Evolutionary conservation across 2,329 filamentous ascomycete species (phyloP).

Genomic region (Colletotrichum horii): DNA sequence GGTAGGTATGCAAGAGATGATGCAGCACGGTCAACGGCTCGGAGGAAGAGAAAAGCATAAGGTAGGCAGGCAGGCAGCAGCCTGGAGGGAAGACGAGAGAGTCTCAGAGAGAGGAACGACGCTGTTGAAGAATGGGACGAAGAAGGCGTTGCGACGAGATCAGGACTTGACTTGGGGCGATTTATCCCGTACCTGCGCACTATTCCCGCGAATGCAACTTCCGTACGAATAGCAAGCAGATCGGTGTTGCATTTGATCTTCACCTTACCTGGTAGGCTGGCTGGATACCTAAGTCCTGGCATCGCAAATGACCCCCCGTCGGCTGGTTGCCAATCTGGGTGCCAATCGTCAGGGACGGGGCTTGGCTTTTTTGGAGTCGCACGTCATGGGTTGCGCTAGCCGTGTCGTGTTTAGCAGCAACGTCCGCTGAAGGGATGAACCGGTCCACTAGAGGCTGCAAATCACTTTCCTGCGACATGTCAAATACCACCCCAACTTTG

Average conservation of each 20-base stretch:
- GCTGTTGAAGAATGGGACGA: not conserved
- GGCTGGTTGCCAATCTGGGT: constrained; percentile 2
- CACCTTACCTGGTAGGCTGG: not conserved
- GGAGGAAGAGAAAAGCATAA: not conserved
- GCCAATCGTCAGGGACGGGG: not conserved
- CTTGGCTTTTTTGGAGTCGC: not conserved
- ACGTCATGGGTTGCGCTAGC: constrained; percentile 2
- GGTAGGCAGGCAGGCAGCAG: no score
- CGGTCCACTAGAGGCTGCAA: not conserved
- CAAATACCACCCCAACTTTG: not conserved
- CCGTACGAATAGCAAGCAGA: not conserved
- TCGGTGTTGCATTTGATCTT: not conserved
- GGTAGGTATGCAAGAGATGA: not conserved
- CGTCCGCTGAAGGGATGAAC: constrained; percentile 6
- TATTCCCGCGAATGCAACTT: not conserved
- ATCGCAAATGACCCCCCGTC: not conserved
- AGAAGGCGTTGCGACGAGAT: not conserved
- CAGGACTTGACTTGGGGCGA: not conserved
- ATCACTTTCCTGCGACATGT: not conserved
- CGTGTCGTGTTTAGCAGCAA: constrained; percentile 1
- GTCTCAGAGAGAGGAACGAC: not conserved
- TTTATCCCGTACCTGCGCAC: not conserved
- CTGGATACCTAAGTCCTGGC: not conserved
- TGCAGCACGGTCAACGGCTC: not conserved
- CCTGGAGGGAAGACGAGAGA: not conserved